These are phyloP conservation scores for Ambrosiella cleistominuta DNA, from an alignment of 2,329 filamentous ascomycete genomes.

Conservation along the genomic window DNA sequence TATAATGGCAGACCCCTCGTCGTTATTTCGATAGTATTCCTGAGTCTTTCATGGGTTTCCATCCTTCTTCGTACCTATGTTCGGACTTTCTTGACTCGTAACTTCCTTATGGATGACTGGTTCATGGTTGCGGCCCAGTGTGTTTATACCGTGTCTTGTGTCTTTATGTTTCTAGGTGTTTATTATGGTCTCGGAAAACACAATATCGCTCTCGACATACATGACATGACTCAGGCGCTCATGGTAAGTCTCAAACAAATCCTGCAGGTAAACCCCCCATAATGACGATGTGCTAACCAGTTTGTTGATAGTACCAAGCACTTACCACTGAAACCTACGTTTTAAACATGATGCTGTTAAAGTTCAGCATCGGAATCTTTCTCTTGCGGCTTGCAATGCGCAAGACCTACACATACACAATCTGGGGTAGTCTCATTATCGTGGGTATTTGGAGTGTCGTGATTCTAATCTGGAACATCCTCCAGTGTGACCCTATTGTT, in stretches of 20 bases:
- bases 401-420: slow-evolving; percentile 30
- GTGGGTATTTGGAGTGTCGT: slow-evolving; percentile 29
- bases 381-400: slow-evolving; percentile 30
- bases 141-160: slow-evolving; percentile 30
- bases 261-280: neutral
- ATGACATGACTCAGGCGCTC: slow-evolving; percentile 27
- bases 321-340: slow-evolving; percentile 33
- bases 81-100: slow-evolving; percentile 25
- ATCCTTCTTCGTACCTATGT: slow-evolving; percentile 29
- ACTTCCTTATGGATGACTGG: slow-evolving; percentile 35
- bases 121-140: slow-evolving; percentile 30
- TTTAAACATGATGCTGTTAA: slow-evolving; percentile 38
- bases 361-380: slow-evolving; percentile 37
- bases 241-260: slow-evolving; percentile 21
- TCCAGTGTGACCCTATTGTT: slow-evolving; percentile 32
- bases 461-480: slow-evolving; percentile 35
- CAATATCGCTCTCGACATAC: slow-evolving; percentile 26
- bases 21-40: slow-evolving; percentile 21
- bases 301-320: slow-evolving; percentile 28
- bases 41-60: slow-evolving; percentile 26
- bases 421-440: slow-evolving; percentile 28
- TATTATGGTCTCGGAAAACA: slow-evolving; percentile 28
- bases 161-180: slow-evolving; percentile 28
- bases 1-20: slow-evolving; percentile 25
- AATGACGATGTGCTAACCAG: neutral